These are phyloP conservation scores for Diaporthe australafricana DNA, from an alignment of 2,329 filamentous ascomycete species.

Conservation along the genomic window DNA sequence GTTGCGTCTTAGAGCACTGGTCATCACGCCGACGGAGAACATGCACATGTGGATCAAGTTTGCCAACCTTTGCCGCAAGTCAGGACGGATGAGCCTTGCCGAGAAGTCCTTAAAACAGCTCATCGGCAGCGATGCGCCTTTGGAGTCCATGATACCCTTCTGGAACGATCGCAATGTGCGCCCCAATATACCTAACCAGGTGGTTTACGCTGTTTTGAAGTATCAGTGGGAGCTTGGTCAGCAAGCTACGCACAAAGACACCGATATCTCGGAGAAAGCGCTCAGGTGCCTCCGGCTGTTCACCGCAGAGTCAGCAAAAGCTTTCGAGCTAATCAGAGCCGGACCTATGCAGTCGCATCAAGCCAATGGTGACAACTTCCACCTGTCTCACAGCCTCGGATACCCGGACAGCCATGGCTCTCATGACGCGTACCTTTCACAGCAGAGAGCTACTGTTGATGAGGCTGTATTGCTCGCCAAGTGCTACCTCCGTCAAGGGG, in stretches of 20 bases:
- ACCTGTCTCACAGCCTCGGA: conserved; percentile 59
- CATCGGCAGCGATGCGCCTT: conserved; percentile 76
- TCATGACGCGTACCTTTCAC: conserved; percentile 58
- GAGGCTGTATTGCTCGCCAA: conserved; percentile 85
- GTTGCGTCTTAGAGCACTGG: conserved; percentile 92
- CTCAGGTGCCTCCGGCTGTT: conserved; percentile 71
- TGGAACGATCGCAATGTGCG: conserved; percentile 60
- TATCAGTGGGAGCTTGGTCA: conserved; percentile 93
- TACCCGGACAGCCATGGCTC: conserved; percentile 59
- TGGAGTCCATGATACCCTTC: conserved; percentile 71
- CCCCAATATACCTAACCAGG: conserved; percentile 74
- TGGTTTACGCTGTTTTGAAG: conserved; percentile 97
- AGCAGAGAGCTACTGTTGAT: conserved; percentile 66
- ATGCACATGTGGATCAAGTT: conserved; percentile 99
- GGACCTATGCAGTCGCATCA: conserved; percentile 59
- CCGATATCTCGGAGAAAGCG: conserved; percentile 64
- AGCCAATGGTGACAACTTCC: conserved; percentile 55
- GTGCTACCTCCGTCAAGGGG: conserved; percentile 94
- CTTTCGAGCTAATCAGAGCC: conserved; percentile 64
- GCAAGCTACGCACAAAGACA: conserved; percentile 56
- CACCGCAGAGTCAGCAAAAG: conserved; percentile 68
- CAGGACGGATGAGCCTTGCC: conserved; percentile 90
- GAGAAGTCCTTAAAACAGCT: conserved; percentile 94
- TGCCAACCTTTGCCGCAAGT: conserved; percentile 97
- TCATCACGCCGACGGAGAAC: conserved; percentile 92